Evolutionary conservation across 192 early-diverging fungal genomes (phyloP).

Genomic region (Umbelopsis vinacea): DNA sequence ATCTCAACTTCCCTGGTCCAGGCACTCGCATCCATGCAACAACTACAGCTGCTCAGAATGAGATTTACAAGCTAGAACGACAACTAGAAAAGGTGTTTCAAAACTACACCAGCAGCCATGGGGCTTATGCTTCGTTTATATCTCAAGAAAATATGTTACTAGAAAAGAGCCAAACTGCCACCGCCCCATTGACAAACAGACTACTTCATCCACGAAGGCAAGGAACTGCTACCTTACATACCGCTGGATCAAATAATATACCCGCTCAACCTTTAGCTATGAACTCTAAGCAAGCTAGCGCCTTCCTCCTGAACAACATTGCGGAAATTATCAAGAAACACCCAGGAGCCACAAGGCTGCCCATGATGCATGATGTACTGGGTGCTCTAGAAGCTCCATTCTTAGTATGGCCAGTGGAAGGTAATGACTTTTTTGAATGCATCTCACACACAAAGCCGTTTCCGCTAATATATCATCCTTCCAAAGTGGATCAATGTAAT

Average conservation of each 20-base stretch:
- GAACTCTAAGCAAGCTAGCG: neutral
- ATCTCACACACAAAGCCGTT: no score
- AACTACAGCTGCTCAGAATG: slow-evolving; percentile 36
- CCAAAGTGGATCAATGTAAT: slow-evolving; percentile 39
- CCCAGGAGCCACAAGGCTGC: slow-evolving; percentile 30
- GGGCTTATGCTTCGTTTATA: slow-evolving; percentile 4
- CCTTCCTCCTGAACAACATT: neutral
- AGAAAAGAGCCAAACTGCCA: slow-evolving; percentile 1
- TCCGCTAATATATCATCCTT: neutral
- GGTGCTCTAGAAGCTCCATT: slow-evolving; percentile 30
- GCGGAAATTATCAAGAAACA: slow-evolving; percentile 24
- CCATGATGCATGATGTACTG: slow-evolving; percentile 30
- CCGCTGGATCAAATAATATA: neutral
- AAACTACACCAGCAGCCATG: neutral
- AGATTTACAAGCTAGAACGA: slow-evolving; percentile 36
- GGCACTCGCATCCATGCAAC: slow-evolving; percentile 33
- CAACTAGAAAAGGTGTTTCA: slow-evolving; percentile 33
- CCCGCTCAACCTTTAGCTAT: neutral
- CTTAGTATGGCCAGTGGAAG: slow-evolving; percentile 1
- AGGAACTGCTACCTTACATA: neutral
- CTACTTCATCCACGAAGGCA: slow-evolving; percentile 1
- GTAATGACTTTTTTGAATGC: neutral
- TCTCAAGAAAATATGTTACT: slow-evolving; percentile 3
- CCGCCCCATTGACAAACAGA: neutral
- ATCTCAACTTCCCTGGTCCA: neutral